phyloP scores from a whole-genome alignment of 495 filamentous ascomycete species.

The Penicillium maclennaniae region DNA sequence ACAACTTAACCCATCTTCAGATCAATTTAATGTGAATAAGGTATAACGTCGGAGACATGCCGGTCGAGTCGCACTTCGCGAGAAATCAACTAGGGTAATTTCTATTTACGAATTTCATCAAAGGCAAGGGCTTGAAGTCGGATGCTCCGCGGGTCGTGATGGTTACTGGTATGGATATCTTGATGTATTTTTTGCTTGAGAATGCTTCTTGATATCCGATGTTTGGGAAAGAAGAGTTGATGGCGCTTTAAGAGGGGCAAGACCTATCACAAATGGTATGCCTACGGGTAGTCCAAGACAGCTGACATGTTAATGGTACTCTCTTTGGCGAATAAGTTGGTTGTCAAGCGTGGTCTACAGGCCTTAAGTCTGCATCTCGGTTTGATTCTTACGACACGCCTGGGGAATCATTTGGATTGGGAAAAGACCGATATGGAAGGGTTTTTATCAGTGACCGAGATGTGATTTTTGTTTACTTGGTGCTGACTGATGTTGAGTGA shows the following conservation, averaged over 20 bases:
- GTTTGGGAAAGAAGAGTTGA: conserved; percentile 13
- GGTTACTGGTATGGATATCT: conserved; percentile 42
- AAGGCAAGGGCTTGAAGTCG: conserved; percentile 38
- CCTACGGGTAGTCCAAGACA: conserved; percentile 56
- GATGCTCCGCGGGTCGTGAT: conserved; percentile 23
- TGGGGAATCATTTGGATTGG: conserved; percentile 28
- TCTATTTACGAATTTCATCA: conserved; percentile 54
- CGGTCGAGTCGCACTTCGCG: conserved; percentile 54
- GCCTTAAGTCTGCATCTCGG: conserved; percentile 47
- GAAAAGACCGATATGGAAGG: conserved; percentile 8
- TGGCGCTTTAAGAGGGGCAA: conserved; percentile 36
- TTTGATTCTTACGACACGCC: conserved; percentile 21
- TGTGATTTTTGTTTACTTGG: not conserved
- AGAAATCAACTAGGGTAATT: conserved; percentile 58
- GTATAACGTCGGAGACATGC: not conserved
- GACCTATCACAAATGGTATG: conserved; percentile 48
- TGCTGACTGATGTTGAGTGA: conserved; percentile 3
- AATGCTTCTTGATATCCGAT: not conserved
- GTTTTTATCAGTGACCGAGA: conserved; percentile 18
- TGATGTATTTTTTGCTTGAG: too few relatives aligned
- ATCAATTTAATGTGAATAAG: too few relatives aligned
- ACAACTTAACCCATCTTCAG: not conserved
- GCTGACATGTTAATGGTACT: conserved; percentile 54
- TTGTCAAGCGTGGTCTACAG: conserved; percentile 19
- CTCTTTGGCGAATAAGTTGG: conserved; percentile 39